Conservation (phyloP, 345 rosid species). For the Hypericum perforatum region DNA sequence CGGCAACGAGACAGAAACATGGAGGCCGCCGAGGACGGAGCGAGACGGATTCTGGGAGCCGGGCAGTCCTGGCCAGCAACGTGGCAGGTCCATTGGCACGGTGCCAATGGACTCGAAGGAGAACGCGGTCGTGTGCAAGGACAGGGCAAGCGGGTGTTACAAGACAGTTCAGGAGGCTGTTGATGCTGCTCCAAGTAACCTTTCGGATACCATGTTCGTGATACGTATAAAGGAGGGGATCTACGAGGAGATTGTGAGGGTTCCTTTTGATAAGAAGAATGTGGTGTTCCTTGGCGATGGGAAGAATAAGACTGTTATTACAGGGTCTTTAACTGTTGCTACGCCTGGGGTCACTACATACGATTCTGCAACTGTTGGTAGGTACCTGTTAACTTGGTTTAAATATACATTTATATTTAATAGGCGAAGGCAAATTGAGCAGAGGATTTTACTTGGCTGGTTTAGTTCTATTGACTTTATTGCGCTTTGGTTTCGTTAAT, state of each 20-base stretch:
- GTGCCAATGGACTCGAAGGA: constrained; percentile 37
- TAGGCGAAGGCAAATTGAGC: neutral
- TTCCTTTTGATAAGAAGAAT: constrained; percentile 70
- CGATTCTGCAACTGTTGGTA: constrained; percentile 78
- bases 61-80: constrained; percentile 1
- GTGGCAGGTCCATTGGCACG: constrained; percentile 18
- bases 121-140: constrained; percentile 65
- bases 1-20: constrained; percentile 35
- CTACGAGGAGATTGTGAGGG: constrained; percentile 62
- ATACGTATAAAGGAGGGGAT: constrained; percentile 55
- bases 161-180: constrained; percentile 78
- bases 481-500: too few species aligned
- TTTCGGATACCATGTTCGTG: constrained; percentile 30
- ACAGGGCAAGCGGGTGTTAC: constrained; percentile 26
- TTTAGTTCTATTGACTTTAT: too few species aligned
- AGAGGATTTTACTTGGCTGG: neutral
- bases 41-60: constrained; percentile 43
- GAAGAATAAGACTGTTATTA: constrained; percentile 77
- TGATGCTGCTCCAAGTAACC: constrained; percentile 57
- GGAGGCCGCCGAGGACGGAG: constrained; percentile 69
- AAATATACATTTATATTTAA: neutral
- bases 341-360: constrained; percentile 61
- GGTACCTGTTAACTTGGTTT: neutral
- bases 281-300: constrained; percentile 83
- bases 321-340: constrained; percentile 49